Evolutionary conservation across 345 rosid species (phyloP).

Genomic region (Psidium friedrichsthalianum): DNA sequence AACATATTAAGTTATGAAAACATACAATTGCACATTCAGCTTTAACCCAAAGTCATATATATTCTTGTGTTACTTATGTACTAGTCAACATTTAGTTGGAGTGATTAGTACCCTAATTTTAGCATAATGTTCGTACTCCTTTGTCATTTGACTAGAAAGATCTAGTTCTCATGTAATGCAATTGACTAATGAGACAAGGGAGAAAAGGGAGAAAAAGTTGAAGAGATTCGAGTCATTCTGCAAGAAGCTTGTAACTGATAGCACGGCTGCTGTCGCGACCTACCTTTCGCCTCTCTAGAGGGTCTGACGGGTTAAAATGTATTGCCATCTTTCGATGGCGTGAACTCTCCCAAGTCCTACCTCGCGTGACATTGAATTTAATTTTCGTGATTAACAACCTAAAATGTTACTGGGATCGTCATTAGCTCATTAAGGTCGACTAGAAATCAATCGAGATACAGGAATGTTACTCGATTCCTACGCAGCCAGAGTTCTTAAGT

Average conservation of each 20-base stretch:
- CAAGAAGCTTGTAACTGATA: conserved; percentile 48
- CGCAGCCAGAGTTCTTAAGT: no score
- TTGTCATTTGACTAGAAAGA: not conserved
- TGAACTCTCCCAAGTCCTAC: no score
- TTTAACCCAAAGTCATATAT: not conserved
- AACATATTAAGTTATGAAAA: not conserved
- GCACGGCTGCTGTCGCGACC: conserved; percentile 13
- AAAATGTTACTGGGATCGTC: no score
- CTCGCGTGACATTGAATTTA: no score
- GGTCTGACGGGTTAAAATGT: no score
- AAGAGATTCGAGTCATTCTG: conserved; percentile 30
- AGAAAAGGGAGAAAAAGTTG: conserved; percentile 28
- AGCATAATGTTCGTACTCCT: conserved; percentile 1
- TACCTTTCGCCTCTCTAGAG: no score
- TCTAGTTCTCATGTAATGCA: conserved; percentile 41
- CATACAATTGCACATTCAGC: not conserved
- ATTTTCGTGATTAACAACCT: no score
- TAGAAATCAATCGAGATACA: no score
- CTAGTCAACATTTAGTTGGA: not conserved
- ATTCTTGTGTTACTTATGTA: not conserved
- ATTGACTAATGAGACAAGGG: conserved; percentile 29
- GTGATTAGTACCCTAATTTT: not conserved
- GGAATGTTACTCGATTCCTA: no score
- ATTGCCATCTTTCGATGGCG: no score
- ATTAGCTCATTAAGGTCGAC: no score